Conservation (phyloP, 2,329 filamentous ascomycete genomes). For the Neonectria hederae region DNA sequence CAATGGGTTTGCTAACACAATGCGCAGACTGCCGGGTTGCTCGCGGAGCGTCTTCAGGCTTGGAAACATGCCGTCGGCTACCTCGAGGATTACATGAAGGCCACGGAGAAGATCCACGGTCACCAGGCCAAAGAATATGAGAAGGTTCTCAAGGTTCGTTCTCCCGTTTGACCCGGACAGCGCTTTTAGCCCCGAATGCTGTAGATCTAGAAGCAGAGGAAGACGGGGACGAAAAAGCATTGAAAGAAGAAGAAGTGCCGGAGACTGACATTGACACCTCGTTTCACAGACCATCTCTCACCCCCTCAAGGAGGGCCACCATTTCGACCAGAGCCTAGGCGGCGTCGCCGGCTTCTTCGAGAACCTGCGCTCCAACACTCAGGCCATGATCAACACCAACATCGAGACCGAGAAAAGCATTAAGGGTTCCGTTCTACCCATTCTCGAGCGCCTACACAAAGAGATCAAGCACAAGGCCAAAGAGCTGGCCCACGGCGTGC, state of each 20-base stretch:
- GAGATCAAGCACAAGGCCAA: conserved; percentile 98
- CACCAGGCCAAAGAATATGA: conserved; percentile 94
- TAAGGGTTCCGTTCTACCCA: conserved; percentile 84
- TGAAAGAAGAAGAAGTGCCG: background rate
- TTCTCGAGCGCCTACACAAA: conserved; percentile 89
- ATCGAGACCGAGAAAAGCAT: conserved; percentile 91
- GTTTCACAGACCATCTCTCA: conserved; percentile 76
- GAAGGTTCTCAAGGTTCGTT: conserved; percentile 80
- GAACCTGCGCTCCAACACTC: conserved; percentile 91
- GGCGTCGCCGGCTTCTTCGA: conserved; percentile 92
- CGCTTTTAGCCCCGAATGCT: background rate
- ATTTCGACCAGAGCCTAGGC: conserved; percentile 91
- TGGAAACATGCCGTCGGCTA: conserved; percentile 96
- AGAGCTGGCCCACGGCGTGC: conserved; percentile 82
- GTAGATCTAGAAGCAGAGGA: background rate
- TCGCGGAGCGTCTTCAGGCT: conserved; percentile 87
- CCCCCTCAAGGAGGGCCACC: conserved; percentile 87
- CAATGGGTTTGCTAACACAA: conserved; percentile 19
- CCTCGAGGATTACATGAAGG: conserved; percentile 87
- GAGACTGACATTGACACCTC: conserved; percentile 13
- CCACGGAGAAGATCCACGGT: conserved; percentile 87
- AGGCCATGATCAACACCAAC: conserved; percentile 89
- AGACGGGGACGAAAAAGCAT: background rate
- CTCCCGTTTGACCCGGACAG: background rate
- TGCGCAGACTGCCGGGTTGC: conserved; percentile 75